phyloP scores from a whole-genome alignment of 371 early-diverging fungal genomes.

The Mucor plumbeus region DNA sequence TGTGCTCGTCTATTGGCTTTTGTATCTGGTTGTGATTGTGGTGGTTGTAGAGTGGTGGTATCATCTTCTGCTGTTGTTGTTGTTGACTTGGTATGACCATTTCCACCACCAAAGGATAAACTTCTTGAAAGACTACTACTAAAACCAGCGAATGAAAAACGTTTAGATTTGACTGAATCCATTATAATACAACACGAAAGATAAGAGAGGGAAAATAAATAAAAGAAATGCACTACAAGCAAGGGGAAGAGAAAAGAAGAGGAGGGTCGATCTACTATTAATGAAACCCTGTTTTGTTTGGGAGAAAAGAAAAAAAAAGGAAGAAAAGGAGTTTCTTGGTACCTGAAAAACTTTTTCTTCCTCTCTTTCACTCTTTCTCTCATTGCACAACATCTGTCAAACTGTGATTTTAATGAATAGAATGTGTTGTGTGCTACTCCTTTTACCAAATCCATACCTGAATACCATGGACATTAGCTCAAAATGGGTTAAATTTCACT shows the following conservation, averaged over 20 bases:
- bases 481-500: neutral
- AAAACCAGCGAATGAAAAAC: slow-evolving; percentile 48
- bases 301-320: neutral
- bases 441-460: neutral
- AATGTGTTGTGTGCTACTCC: slow-evolving; percentile 7
- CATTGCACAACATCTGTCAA: slow-evolving; percentile 10
- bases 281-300: slow-evolving; percentile 6
- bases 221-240: neutral
- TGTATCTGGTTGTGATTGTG: neutral
- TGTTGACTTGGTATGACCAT: neutral
- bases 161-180: slow-evolving; percentile 33
- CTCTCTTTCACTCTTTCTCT: neutral
- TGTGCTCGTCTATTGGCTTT: slow-evolving; percentile 27
- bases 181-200: slow-evolving; percentile 1
- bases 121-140: slow-evolving; percentile 27
- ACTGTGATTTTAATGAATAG: neutral
- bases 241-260: neutral
- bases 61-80: slow-evolving; percentile 8
- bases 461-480: neutral
- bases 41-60: neutral
- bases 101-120: slow-evolving; percentile 18
- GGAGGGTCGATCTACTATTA: neutral
- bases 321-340: neutral
- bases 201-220: neutral
- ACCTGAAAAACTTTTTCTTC: neutral